Conservation (phyloP, 371 early-diverging fungal genomes). For the Sporodiniella umbellata region DNA sequence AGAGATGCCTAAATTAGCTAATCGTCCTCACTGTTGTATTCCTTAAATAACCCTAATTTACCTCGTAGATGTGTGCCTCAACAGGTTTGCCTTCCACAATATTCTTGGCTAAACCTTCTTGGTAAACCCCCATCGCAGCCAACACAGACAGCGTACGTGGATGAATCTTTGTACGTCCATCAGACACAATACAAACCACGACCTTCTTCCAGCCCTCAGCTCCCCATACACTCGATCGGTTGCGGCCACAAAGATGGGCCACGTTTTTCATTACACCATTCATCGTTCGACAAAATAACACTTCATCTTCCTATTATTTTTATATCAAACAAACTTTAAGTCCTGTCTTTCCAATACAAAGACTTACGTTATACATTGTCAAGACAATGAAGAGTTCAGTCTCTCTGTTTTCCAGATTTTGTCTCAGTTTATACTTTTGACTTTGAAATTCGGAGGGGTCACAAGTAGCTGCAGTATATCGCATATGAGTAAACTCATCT, state of each 20-base stretch:
- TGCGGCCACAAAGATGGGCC: slow-evolving; percentile 60
- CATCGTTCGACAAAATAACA: slow-evolving; percentile 72
- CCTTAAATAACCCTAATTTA: slow-evolving; percentile 8
- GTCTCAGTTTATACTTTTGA: slow-evolving; percentile 62
- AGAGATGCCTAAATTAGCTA: neutral
- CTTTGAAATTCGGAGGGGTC: slow-evolving; percentile 62
- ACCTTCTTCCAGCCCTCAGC: slow-evolving; percentile 74
- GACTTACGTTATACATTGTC: slow-evolving; percentile 69
- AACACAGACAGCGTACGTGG: slow-evolving; percentile 67
- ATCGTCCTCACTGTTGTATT: neutral
- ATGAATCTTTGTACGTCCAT: slow-evolving; percentile 64
- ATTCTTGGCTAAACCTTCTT: slow-evolving; percentile 76
- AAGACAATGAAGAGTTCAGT: slow-evolving; percentile 70
- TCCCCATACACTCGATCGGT: slow-evolving; percentile 57
- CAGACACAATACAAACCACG: slow-evolving; percentile 67
- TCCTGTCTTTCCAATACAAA: neutral
- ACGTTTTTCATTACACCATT: slow-evolving; percentile 72
- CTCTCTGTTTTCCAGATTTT: slow-evolving; percentile 40
- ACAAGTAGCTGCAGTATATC: slow-evolving; percentile 63
- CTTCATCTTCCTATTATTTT: slow-evolving; percentile 57
- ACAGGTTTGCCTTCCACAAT: slow-evolving; percentile 64
- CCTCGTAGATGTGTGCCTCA: slow-evolving; percentile 79
- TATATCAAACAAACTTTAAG: neutral
- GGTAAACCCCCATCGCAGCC: slow-evolving; percentile 77
- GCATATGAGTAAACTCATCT: slow-evolving; percentile 56